Evolutionary conservation across 148 eudicot genomes (phyloP).

Genomic region (Arctostaphylos glauca): DNA sequence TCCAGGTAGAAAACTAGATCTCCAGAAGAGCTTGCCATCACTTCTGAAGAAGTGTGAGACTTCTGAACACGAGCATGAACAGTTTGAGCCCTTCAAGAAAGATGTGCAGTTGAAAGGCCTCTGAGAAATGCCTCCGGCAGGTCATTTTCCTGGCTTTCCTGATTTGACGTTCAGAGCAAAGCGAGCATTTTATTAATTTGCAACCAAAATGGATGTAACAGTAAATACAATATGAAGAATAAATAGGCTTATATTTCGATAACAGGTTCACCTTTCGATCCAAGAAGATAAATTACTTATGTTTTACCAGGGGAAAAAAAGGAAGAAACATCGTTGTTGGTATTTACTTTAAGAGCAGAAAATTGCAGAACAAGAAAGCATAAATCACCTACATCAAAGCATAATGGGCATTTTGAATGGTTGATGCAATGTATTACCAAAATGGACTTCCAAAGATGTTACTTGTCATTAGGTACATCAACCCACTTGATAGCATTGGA

Average conservation of each 20-base stretch:
- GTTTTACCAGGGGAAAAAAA: not conserved
- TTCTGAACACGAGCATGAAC: constrained; percentile 39
- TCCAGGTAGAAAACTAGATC: no score
- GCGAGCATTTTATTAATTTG: not conserved
- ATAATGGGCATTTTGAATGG: not conserved
- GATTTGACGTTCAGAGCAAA: constrained; percentile 16
- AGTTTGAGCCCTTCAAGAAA: constrained; percentile 81
- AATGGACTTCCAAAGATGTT: constrained; percentile 1
- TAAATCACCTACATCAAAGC: not conserved
- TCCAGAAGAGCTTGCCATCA: no score
- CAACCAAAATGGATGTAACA: not conserved
- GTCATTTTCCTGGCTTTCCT: constrained; percentile 40
- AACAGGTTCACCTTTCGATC: not conserved
- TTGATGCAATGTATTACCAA: not conserved
- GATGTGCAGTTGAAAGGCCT: constrained; percentile 79
- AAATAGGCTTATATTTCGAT: not conserved
- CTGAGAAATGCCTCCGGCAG: constrained; percentile 68
- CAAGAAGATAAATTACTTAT: not conserved
- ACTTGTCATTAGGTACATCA: not conserved
- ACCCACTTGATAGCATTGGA: not conserved
- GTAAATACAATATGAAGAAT: not conserved
- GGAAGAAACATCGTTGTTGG: not conserved
- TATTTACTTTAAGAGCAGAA: not conserved
- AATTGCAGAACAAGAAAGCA: constrained; percentile 3
- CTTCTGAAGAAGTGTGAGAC: constrained; percentile 19